Evolutionary conservation across 1,284 basidiomycete genomes (phyloP).

Genomic region (Erythrobasidium hasegawianum): DNA sequence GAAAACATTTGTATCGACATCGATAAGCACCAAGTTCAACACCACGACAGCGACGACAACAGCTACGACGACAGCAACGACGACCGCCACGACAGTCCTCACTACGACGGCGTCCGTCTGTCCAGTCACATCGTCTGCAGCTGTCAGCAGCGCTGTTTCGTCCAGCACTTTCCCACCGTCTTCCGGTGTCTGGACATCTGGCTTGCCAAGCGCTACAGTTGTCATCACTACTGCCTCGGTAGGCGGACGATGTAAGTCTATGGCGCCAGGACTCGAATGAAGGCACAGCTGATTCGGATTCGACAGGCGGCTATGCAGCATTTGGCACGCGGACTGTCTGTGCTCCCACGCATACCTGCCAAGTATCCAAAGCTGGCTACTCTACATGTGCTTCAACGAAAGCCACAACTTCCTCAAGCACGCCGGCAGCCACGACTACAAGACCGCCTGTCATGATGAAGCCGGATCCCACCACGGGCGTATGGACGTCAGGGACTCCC

Average conservation of each 20-base stretch:
- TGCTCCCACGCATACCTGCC: not conserved
- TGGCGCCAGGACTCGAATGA: not conserved
- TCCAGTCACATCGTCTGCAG: too few relatives aligned
- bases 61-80: slow-evolving; percentile 3
- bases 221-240: not conserved
- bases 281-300: not conserved
- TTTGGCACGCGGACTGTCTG: not conserved
- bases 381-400: not conserved
- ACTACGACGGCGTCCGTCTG: not conserved
- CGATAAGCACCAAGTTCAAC: not conserved
- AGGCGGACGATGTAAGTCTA: not conserved
- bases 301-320: not conserved
- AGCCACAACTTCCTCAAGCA: not conserved
- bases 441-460: not conserved
- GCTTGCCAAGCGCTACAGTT: not conserved
- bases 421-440: not conserved
- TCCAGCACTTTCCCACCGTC: too few relatives aligned
- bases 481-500: not conserved
- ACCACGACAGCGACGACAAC: slow-evolving; percentile 6
- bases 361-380: not conserved
- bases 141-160: too few relatives aligned
- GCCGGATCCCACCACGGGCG: not conserved
- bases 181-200: not conserved
- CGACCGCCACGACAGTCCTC: not conserved
- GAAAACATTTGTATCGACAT: not conserved